Evolutionary conservation across 352 stramenopile species (phyloP).

Genomic region (Phytophthora crassamura): DNA sequence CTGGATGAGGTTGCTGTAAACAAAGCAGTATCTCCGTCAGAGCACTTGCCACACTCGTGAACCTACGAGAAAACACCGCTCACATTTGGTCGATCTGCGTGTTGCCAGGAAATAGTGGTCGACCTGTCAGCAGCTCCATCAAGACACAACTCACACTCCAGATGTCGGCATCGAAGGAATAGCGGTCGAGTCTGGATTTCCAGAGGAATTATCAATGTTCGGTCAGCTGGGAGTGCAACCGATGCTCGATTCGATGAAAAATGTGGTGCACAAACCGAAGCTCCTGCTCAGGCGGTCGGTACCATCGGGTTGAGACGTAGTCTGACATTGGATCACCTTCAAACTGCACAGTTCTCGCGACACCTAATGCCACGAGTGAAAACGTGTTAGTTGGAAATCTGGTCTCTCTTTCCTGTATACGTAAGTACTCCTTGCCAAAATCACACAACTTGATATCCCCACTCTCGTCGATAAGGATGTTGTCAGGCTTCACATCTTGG

Average conservation of each 20-base stretch:
- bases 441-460: slow-evolving; percentile 81
- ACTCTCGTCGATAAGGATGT: slow-evolving; percentile 79
- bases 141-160: slow-evolving; percentile 85
- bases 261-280: slow-evolving; percentile 45
- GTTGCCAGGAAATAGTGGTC: slow-evolving; percentile 76
- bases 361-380: slow-evolving; percentile 34
- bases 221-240: too few relatives aligned
- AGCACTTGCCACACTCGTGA: not conserved
- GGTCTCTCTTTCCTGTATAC: not conserved
- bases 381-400: not conserved
- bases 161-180: slow-evolving; percentile 85
- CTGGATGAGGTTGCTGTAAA: slow-evolving; percentile 75
- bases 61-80: slow-evolving; percentile 3
- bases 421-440: slow-evolving; percentile 51
- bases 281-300: slow-evolving; percentile 83
- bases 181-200: slow-evolving; percentile 62
- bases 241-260: not conserved
- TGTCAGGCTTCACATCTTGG: slow-evolving; percentile 84
- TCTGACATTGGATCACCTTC: slow-evolving; percentile 80
- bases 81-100: slow-evolving; percentile 87
- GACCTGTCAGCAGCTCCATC: slow-evolving; percentile 77
- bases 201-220: not conserved
- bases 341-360: slow-evolving; percentile 79
- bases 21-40: not conserved
- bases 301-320: slow-evolving; percentile 86